These are phyloP conservation scores for Akanthomyces muscarius DNA, from an alignment of 2,329 filamentous ascomycete species.

Conservation along the genomic window DNA sequence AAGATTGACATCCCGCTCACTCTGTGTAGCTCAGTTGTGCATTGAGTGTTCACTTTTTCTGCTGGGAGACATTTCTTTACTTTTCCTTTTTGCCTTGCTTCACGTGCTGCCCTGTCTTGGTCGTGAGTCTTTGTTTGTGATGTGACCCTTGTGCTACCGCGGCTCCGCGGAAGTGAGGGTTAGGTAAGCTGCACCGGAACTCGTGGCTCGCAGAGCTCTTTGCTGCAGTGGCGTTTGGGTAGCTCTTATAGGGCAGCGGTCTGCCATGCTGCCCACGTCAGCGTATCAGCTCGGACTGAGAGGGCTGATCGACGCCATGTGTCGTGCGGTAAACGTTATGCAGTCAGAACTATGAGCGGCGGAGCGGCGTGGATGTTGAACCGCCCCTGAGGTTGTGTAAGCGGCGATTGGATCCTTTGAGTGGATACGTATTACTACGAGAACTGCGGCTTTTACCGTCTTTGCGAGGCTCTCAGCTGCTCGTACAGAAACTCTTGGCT, in stretches of 20 bases:
- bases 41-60: constrained; percentile 48
- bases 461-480: background rate
- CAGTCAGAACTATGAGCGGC: background rate
- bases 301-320: background rate
- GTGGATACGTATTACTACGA: background rate
- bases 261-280: background rate
- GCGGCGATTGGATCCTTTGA: background rate
- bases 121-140: background rate
- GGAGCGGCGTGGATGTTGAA: background rate
- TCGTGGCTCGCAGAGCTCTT: background rate
- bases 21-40: constrained; percentile 44
- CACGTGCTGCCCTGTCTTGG: no score
- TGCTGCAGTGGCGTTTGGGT: background rate
- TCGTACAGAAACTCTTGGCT: background rate
- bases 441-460: background rate
- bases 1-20: constrained; percentile 50
- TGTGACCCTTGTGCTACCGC: background rate
- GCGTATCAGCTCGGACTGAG: background rate
- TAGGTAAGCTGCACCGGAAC: background rate
- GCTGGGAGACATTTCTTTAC: constrained; percentile 36
- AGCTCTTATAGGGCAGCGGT: background rate
- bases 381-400: background rate
- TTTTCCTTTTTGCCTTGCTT: background rate
- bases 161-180: background rate
- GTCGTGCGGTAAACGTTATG: background rate